A percentile compares a stretch with the other conserved stretches of the same genome.
Conservation (phyloP, 129 eudicot species). For the Erigeron canadensis region DNA sequence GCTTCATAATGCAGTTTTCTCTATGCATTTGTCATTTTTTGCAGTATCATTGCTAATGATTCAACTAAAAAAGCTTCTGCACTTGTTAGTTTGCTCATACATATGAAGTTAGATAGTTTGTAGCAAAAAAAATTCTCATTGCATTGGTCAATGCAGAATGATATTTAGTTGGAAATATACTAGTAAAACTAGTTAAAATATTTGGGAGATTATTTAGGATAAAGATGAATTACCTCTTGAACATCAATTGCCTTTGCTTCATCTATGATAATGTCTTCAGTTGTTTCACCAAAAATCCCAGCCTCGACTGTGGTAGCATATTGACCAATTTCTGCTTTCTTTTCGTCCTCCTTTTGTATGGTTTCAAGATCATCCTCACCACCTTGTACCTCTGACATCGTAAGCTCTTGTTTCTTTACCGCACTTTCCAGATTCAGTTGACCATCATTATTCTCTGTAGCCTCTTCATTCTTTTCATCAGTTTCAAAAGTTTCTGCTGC, state of each 20-base stretch:
- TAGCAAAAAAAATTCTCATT: not conserved
- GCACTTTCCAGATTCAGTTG: not conserved
- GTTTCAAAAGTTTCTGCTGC: not conserved
- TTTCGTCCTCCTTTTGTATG: slow-evolving; percentile 8
- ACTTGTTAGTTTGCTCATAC: too few species aligned
- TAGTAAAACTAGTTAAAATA: not conserved
- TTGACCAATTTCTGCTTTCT: slow-evolving; percentile 8
- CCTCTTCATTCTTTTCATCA: slow-evolving; percentile 14
- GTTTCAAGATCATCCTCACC: not conserved
- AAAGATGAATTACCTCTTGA: slow-evolving; percentile 21
- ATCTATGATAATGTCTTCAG: slow-evolving; percentile 4
- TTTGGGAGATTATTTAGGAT: slow-evolving; percentile 14
- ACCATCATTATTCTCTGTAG: not conserved
- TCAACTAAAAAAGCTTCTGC: not conserved
- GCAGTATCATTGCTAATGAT: not conserved
- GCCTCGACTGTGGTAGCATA: too few species aligned
- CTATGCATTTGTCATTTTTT: not conserved
- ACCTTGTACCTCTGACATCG: not conserved
- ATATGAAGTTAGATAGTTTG: too few species aligned
- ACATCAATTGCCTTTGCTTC: slow-evolving; percentile 13
- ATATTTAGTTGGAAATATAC: not conserved
- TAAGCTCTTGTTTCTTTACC: slow-evolving; percentile 13
- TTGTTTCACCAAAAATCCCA: not conserved
- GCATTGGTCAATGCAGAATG: too few species aligned
- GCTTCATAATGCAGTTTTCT: not conserved